Conservation (phyloP, 495 filamentous ascomycete species). For the Annulohypoxylon bovei region DNA sequence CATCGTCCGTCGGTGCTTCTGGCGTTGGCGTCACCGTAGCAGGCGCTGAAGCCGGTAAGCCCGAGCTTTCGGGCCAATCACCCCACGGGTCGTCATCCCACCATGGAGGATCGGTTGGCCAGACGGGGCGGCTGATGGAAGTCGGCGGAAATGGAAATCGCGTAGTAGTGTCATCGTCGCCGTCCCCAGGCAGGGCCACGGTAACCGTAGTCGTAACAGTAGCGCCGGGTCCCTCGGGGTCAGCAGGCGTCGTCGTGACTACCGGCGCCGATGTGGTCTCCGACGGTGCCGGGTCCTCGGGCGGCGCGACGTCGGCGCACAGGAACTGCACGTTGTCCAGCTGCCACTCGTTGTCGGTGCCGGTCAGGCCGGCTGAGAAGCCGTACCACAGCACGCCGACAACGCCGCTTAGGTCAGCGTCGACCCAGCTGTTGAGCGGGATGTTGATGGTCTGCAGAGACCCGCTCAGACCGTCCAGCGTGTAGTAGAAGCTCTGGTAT, state of each 20-base stretch:
- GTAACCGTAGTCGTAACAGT: conserved; percentile 32
- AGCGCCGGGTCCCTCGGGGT: conserved; percentile 7
- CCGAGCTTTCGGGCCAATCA: conserved; percentile 10
- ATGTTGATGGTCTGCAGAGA: conserved; percentile 62
- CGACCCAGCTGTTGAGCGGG: conserved; percentile 61
- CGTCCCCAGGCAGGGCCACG: conserved; percentile 23
- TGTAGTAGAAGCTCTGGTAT: conserved; percentile 60
- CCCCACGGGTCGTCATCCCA: conserved; percentile 39
- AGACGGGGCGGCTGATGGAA: conserved; percentile 13
- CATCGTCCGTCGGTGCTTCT: not conserved
- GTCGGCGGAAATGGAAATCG: conserved; percentile 22
- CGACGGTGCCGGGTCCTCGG: conserved; percentile 31
- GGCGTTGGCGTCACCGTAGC: conserved; percentile 3
- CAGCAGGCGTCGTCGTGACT: conserved; percentile 26
- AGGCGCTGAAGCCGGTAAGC: conserved; percentile 18
- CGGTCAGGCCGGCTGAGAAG: conserved; percentile 54
- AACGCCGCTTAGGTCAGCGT: conserved; percentile 63
- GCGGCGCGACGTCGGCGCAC: conserved; percentile 49
- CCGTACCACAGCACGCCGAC: conserved; percentile 62
- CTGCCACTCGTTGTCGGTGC: conserved; percentile 55
- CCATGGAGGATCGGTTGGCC: conserved; percentile 29
- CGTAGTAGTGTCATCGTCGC: conserved; percentile 29
- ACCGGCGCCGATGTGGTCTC: conserved; percentile 25
- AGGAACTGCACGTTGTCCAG: conserved; percentile 63
- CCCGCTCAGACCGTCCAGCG: conserved; percentile 61